These are phyloP conservation scores for Irpex lacteus DNA, from an alignment of 1,284 basidiomycete genomes.

Conservation along the genomic window DNA sequence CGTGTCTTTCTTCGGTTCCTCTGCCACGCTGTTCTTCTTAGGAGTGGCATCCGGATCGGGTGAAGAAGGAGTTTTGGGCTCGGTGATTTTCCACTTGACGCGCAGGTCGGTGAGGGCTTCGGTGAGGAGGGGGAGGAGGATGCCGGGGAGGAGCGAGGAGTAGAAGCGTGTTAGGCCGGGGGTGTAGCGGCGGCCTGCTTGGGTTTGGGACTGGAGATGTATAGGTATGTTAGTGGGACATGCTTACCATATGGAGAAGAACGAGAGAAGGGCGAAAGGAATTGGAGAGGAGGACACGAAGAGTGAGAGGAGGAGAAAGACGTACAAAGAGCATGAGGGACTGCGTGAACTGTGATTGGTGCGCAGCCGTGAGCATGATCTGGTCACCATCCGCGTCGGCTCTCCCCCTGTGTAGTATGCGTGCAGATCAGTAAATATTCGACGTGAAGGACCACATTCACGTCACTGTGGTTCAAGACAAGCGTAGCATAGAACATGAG, in stretches of 20 bases:
- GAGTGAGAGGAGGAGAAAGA: slow-evolving; percentile 8
- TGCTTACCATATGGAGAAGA: no score
- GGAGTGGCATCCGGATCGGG: no score
- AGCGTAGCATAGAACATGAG: slow-evolving; percentile 8
- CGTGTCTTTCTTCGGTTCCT: slow-evolving; percentile 8
- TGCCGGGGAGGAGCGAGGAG: slow-evolving; percentile 48
- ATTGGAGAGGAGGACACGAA: background rate
- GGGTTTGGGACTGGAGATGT: slow-evolving; percentile 64
- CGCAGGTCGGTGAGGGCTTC: slow-evolving; percentile 45
- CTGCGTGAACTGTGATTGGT: slow-evolving; percentile 59
- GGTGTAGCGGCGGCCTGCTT: slow-evolving; percentile 62
- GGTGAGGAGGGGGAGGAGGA: slow-evolving; percentile 50
- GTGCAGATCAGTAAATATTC: background rate
- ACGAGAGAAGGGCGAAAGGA: background rate
- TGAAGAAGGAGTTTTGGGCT: background rate
- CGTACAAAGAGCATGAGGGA: slow-evolving; percentile 58
- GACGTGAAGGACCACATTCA: no score
- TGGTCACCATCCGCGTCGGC: slow-evolving; percentile 54
- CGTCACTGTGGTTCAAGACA: no score
- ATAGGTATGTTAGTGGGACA: no score
- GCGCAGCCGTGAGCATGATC: slow-evolving; percentile 45
- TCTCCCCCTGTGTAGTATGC: slow-evolving; percentile 15
- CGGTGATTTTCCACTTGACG: slow-evolving; percentile 49
- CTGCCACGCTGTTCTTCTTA: no score
- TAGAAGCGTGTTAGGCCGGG: slow-evolving; percentile 80